Conservation (phyloP, 202 grass and related monocot genomes). For the Digitaria exilis region DNA sequence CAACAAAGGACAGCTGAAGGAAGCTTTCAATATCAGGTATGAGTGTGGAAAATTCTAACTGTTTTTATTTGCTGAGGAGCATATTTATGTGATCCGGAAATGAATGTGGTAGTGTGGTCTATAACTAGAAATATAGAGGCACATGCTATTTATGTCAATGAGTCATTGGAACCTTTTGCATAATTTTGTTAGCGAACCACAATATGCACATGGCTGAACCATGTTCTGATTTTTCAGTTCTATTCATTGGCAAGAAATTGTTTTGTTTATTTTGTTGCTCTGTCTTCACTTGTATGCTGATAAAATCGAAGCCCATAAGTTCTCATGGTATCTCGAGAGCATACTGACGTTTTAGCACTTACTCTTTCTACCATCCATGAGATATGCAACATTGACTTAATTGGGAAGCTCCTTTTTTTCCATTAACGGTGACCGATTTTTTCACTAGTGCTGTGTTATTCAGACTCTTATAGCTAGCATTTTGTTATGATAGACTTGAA, state of each 20-base stretch:
- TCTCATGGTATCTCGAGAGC: neutral
- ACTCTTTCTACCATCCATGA: neutral
- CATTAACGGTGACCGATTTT: neutral
- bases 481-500: slow-evolving; percentile 75
- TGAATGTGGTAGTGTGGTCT: slow-evolving; percentile 2
- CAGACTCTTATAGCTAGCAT: slow-evolving; percentile 48
- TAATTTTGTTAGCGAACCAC: neutral
- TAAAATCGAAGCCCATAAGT: slow-evolving; percentile 7
- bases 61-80: slow-evolving; percentile 1
- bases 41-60: slow-evolving; percentile 10
- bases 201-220: neutral
- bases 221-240: slow-evolving; percentile 13
- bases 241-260: slow-evolving; percentile 15
- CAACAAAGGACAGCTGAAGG: slow-evolving; percentile 98
- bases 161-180: neutral
- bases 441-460: neutral
- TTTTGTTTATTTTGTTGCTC: neutral
- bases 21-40: slow-evolving; percentile 99
- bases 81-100: neutral
- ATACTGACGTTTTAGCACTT: neutral
- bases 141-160: neutral
- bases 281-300: neutral
- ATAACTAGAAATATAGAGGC: slow-evolving; percentile 10
- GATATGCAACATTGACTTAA: neutral
- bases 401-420: slow-evolving; percentile 6